phyloP scores from a whole-genome alignment of 345 rosid genomes.

The Psidium guajava region DNA sequence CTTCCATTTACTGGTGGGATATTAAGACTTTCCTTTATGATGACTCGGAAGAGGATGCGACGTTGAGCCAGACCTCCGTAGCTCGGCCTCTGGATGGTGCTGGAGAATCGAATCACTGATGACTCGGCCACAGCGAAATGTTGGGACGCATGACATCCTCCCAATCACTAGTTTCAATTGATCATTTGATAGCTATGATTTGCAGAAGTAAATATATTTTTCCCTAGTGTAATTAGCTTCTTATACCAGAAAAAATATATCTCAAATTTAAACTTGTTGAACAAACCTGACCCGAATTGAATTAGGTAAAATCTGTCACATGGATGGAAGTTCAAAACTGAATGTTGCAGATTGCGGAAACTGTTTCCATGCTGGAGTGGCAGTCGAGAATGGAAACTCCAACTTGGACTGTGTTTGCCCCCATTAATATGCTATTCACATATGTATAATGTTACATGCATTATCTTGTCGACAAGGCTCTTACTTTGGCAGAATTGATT shows the following conservation, averaged over 20 bases:
- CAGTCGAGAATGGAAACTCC: too few species aligned
- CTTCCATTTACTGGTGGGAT: accelerated
- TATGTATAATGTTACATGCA: background rate
- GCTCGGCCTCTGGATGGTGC: background rate
- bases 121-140: background rate
- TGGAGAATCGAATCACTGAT: background rate
- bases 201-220: too few species aligned
- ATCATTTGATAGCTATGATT: too few species aligned
- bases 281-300: too few species aligned
- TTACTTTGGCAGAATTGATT: background rate
- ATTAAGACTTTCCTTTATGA: accelerated
- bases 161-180: background rate
- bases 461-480: background rate
- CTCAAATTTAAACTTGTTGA: too few species aligned
- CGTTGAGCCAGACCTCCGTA: background rate
- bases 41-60: background rate
- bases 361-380: too few species aligned
- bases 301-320: too few species aligned
- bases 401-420: background rate
- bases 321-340: too few species aligned
- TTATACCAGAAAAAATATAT: too few species aligned
- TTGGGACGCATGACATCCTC: background rate
- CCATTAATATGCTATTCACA: background rate
- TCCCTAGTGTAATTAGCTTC: too few species aligned
- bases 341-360: too few species aligned